phyloP scores from a whole-genome alignment of 1,139 yeast genomes.

The Candida smagusa region DNA sequence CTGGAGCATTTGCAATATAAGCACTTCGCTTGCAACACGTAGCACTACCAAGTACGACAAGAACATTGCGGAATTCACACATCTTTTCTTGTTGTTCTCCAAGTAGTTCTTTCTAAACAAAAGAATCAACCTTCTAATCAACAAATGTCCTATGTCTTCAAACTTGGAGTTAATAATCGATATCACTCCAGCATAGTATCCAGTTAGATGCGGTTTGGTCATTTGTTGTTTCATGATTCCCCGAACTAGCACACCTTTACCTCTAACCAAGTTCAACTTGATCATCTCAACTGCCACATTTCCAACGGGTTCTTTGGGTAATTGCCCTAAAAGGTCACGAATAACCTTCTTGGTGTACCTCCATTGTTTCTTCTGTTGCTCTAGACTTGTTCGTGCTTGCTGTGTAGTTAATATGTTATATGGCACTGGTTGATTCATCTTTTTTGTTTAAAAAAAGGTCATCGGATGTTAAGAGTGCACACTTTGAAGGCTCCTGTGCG shows the following conservation, averaged over 20 bases:
- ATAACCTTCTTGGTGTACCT: conserved; percentile 45
- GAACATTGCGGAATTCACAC: conserved; percentile 45
- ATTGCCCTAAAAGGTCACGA: conserved; percentile 45
- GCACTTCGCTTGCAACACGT: conserved; percentile 60
- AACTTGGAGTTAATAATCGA: conserved; percentile 64
- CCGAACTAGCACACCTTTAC: conserved; percentile 57
- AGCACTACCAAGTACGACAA: conserved; percentile 65
- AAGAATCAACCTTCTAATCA: conserved; percentile 52
- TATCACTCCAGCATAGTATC: conserved; percentile 56
- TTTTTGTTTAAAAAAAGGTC: background rate
- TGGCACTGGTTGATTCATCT: conserved; percentile 3
- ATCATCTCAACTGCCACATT: conserved; percentile 49
- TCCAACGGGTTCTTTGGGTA: conserved; percentile 46
- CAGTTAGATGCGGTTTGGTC: conserved; percentile 34
- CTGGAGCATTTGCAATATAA: conserved; percentile 62
- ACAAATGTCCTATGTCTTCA: conserved; percentile 65
- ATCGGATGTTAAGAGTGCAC: background rate
- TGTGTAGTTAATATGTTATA: conserved; percentile 13
- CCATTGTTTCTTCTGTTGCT: conserved; percentile 57
- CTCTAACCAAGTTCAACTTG: conserved; percentile 52
- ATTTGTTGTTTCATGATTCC: conserved; percentile 57
- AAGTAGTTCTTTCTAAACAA: conserved; percentile 58
- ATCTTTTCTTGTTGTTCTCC: conserved; percentile 42
- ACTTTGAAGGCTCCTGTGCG: too few species aligned
- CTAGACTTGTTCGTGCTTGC: conserved; percentile 11